Evolutionary conservation across 257 asterid genomes (phyloP), one percentile per base, ranked within the genome.

Genomic region (Solanum medicagineum): DNA sequence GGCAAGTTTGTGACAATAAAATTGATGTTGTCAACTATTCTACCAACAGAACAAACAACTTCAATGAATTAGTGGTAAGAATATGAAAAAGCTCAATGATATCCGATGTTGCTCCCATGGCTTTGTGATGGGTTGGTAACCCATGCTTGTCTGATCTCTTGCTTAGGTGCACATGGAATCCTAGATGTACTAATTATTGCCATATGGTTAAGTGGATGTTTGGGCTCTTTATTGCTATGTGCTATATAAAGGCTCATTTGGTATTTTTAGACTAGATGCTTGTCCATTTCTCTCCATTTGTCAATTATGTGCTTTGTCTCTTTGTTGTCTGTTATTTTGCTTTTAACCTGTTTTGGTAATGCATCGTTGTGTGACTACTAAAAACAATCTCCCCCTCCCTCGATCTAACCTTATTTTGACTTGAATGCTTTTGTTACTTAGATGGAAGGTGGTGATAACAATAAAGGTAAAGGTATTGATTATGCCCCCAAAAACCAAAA

Each of bases 41-140:
- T 26, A 17, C 40, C 19, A 17, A 45, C 10, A 69, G 26, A 8
- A 69, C 1, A 14, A 4, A 16, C 36, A 5, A 68, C 17, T 42
- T 44, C 8, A 10, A 12, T n/a, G 56, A 44, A 71, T 10, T 44
- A 20, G 32, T 12, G 7, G 9, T 3, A 14, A 55, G 59, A 91
- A 29, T 85, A 84, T 26, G 92, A 79, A 15, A 89, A 87, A 80
- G 91, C 92, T 70, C 85, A 94, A 26, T 93, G 90, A 55, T 86
- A 90, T 74, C 86, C 93, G 0, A 83, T 91, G 14, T 89, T 92
- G 8, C 89, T 93, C 4, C 94, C 95, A 4, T 93, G 97, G 95
- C 97, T 94, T 54, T 91, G 89, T 15, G 22, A 32, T 15, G 7
- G 19, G 70, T 22, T 10, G 3, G 12, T 10, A 62, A 22, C 36